Evolutionary conservation across 2,329 filamentous ascomycete genomes (phyloP).

Genomic region (Verticillium longisporum): DNA sequence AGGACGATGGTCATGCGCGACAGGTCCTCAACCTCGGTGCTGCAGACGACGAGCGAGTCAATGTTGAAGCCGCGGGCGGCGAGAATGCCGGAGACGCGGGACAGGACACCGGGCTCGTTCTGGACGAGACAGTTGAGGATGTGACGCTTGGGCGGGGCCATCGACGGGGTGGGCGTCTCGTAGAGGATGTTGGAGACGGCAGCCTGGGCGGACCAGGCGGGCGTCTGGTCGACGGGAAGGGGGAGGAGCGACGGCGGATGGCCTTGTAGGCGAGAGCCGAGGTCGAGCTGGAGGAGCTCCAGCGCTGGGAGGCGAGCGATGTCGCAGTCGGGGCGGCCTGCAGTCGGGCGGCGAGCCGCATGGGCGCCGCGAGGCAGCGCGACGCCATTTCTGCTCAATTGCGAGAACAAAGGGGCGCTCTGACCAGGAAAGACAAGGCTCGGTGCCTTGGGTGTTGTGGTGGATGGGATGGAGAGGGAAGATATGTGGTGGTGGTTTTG

Average conservation of each 20-base stretch:
- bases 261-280: slow-evolving; percentile 97
- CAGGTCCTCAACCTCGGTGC: slow-evolving; percentile 92
- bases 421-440: slow-evolving; percentile 9
- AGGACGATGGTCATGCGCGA: slow-evolving; percentile 99
- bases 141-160: slow-evolving; percentile 83
- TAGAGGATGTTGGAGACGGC: slow-evolving; percentile 98
- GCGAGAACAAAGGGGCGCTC: slow-evolving; percentile 11
- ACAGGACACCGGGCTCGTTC: slow-evolving; percentile 96
- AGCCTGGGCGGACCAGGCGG: slow-evolving; percentile 83
- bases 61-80: slow-evolving; percentile 98
- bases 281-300: slow-evolving; percentile 58
- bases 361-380: slow-evolving; percentile 33
- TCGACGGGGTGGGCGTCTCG: slow-evolving; percentile 84
- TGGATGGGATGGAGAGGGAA: not conserved
- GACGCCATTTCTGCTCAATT: slow-evolving; percentile 31
- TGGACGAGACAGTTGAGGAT: slow-evolving; percentile 97
- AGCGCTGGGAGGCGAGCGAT: slow-evolving; percentile 13
- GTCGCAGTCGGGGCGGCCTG: slow-evolving; percentile 14
- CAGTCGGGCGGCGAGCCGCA: slow-evolving; percentile 24
- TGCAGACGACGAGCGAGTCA: slow-evolving; percentile 95
- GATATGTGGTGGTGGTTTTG: not conserved
- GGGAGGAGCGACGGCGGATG: slow-evolving; percentile 81
- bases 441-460: slow-evolving; percentile 1
- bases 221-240: slow-evolving; percentile 69
- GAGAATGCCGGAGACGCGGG: slow-evolving; percentile 91